Evolutionary conservation across 352 stramenopile genomes (phyloP).

Genomic region (Labyrinthula sp.): DNA sequence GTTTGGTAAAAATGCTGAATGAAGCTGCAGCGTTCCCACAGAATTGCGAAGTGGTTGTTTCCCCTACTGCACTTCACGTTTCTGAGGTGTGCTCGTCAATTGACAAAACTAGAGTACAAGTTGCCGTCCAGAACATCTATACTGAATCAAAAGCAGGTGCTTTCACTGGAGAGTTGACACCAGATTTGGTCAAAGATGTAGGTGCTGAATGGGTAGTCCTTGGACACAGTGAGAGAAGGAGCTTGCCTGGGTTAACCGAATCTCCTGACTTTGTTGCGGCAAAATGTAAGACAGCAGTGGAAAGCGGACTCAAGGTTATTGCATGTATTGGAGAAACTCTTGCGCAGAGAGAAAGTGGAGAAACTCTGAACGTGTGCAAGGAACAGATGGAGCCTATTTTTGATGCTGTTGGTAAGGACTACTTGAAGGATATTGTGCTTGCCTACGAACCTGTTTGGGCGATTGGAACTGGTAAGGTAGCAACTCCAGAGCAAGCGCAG

Average conservation of each 20-base stretch:
- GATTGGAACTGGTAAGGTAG: slow-evolving; percentile 89
- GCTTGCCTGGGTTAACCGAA: slow-evolving; percentile 62
- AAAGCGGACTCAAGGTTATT: slow-evolving; percentile 77
- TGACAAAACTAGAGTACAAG: slow-evolving; percentile 42
- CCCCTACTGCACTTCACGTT: slow-evolving; percentile 75
- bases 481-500: slow-evolving; percentile 88
- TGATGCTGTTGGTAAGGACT: slow-evolving; percentile 40
- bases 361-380: slow-evolving; percentile 75
- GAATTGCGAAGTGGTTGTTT: slow-evolving; percentile 81
- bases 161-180: slow-evolving; percentile 85
- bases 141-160: slow-evolving; percentile 67
- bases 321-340: slow-evolving; percentile 90
- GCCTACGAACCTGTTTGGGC: slow-evolving; percentile 92
- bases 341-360: slow-evolving; percentile 60
- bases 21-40: slow-evolving; percentile 34
- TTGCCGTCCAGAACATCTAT: slow-evolving; percentile 82
- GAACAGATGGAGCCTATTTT: slow-evolving; percentile 70
- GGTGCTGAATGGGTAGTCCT: slow-evolving; percentile 80
- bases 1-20: slow-evolving; percentile 38
- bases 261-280: slow-evolving; percentile 64
- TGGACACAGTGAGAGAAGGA: slow-evolving; percentile 79
- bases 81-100: slow-evolving; percentile 43
- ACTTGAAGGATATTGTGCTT: slow-evolving; percentile 72
- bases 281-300: slow-evolving; percentile 74
- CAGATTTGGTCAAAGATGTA: slow-evolving; percentile 85